Evolutionary conservation across 1,284 basidiomycete species (phyloP).

Genomic region (Irpex sp.): DNA sequence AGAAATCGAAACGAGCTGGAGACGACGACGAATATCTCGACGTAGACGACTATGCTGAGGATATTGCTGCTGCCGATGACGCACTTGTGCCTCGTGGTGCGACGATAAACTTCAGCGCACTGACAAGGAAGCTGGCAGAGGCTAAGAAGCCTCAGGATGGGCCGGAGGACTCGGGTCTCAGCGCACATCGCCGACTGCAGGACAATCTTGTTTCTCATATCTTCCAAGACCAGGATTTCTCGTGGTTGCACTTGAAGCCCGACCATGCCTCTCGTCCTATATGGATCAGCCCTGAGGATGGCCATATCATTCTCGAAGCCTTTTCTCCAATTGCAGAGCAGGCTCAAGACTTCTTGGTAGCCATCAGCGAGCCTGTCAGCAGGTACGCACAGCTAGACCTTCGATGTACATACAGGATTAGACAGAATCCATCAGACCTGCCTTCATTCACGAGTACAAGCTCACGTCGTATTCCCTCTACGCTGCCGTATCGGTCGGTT

Average conservation of each 20-base stretch:
- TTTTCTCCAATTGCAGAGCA: constrained; percentile 97
- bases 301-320: constrained; percentile 93
- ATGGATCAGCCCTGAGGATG: constrained; percentile 93
- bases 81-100: constrained; percentile 62
- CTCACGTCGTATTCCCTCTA: constrained; percentile 97
- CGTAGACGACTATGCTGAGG: constrained; percentile 45
- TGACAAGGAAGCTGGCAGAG: constrained; percentile 72
- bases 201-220: constrained; percentile 74
- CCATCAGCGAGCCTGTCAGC: constrained; percentile 98
- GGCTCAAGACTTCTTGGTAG: constrained; percentile 97
- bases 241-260: constrained; percentile 79
- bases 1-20: constrained; percentile 45
- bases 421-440: constrained; percentile 61
- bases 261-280: constrained; percentile 90
- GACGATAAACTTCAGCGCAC: constrained; percentile 78
- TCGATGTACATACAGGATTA: constrained; percentile 28
- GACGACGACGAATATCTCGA: constrained; percentile 54
- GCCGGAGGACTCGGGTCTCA: constrained; percentile 26
- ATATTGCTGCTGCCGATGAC: constrained; percentile 41
- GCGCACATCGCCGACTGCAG: constrained; percentile 62
- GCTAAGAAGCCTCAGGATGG: constrained; percentile 42
- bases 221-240: constrained; percentile 81
- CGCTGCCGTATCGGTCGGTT: constrained; percentile 96
- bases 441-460: constrained; percentile 99
- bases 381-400: constrained; percentile 56